phyloP scores from a whole-genome alignment of 2,329 filamentous ascomycete genomes.

The Nannizzia gypsea region DNA sequence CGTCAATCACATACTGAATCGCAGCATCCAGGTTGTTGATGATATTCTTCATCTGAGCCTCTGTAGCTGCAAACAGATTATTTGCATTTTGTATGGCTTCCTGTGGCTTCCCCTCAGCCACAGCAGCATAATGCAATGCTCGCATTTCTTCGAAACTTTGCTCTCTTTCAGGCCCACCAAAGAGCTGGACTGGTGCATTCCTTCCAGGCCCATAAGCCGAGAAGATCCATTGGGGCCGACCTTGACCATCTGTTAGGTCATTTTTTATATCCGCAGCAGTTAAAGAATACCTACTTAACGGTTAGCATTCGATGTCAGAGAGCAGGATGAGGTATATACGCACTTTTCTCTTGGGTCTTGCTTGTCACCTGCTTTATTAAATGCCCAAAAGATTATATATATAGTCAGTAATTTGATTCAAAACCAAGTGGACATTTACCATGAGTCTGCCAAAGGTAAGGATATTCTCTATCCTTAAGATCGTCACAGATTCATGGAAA shows the following conservation, averaged over 20 bases:
- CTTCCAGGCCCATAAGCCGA: constrained; percentile 72
- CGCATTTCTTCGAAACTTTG: constrained; percentile 83
- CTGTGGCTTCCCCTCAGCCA: constrained; percentile 48
- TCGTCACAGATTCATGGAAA: neutral
- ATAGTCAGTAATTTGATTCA: neutral
- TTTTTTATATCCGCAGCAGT: constrained; percentile 48
- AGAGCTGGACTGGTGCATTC: constrained; percentile 68
- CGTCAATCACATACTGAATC: constrained; percentile 54
- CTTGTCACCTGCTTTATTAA: neutral
- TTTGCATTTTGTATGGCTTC: constrained; percentile 41
- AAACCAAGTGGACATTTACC: neutral
- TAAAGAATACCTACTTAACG: constrained; percentile 39
- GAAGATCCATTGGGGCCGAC: constrained; percentile 72
- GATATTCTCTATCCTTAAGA: neutral
- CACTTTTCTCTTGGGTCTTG: constrained; percentile 1
- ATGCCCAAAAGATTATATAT: neutral
- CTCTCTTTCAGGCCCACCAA: constrained; percentile 67
- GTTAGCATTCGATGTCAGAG: neutral
- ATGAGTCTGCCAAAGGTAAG: neutral
- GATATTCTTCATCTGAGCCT: constrained; percentile 61
- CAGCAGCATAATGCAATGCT: constrained; percentile 55
- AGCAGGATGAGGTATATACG: neutral
- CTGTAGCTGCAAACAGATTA: constrained; percentile 50
- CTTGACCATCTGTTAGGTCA: constrained; percentile 51
- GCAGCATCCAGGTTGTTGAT: constrained; percentile 60